A percentile compares a stretch with the other conserved stretches of the same genome.
Evolutionary conservation across 202 grass and related monocot genomes (phyloP).

Genomic region (Cymbopogon flexuosus): DNA sequence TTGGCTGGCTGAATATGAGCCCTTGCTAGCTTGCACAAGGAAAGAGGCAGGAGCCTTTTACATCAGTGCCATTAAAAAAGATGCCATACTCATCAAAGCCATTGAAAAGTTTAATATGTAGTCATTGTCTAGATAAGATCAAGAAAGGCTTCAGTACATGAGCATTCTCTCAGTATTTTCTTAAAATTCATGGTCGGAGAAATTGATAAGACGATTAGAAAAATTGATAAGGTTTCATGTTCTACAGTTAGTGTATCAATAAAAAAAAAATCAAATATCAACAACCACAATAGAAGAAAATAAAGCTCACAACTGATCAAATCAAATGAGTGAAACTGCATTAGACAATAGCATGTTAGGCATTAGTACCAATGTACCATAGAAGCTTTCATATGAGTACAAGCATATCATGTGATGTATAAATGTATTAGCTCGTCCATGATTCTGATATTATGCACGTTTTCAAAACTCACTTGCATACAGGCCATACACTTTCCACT

Average conservation of each 20-base stretch:
- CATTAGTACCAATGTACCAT: background rate
- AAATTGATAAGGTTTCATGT: background rate
- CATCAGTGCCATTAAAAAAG: too few species aligned
- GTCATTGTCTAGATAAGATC: constrained; percentile 6
- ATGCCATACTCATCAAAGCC: too few species aligned
- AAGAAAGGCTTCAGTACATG: constrained; percentile 10
- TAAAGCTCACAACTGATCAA: background rate
- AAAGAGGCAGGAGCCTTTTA: too few species aligned
- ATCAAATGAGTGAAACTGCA: constrained; percentile 6
- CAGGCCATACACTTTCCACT: background rate
- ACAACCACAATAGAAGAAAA: constrained; percentile 6
- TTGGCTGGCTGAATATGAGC: too few species aligned
- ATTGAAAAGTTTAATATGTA: background rate
- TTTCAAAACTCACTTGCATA: constrained; percentile 10
- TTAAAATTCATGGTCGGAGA: background rate
- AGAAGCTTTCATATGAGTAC: background rate
- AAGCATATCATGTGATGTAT: background rate
- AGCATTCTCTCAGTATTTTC: background rate
- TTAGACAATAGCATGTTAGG: constrained; percentile 10
- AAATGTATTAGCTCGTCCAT: background rate
- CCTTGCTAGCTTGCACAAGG: too few species aligned
- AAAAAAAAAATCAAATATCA: constrained; percentile 1
- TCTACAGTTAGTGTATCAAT: background rate
- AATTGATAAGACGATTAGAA: constrained; percentile 1
- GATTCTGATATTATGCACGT: background rate